phyloP scores from a whole-genome alignment of 1,139 yeast genomes.

The Pneumocystis carinii region DNA sequence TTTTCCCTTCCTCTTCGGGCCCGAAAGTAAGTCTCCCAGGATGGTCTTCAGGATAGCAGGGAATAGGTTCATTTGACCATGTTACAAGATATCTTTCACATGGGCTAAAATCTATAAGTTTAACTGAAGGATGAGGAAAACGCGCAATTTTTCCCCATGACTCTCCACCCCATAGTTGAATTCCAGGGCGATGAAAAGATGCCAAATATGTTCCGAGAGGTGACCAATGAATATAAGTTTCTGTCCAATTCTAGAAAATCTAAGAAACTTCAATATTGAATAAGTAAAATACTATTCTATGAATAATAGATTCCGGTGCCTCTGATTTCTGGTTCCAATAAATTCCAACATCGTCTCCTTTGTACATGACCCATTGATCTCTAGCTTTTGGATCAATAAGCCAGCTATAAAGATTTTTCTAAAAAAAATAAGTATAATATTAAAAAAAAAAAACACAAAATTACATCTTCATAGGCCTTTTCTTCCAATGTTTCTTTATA shows the following conservation, averaged over 20 bases:
- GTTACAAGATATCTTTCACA: constrained; percentile 82
- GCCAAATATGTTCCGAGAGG: constrained; percentile 84
- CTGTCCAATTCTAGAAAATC: constrained; percentile 49
- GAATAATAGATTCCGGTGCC: constrained; percentile 63
- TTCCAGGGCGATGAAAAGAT: constrained; percentile 87
- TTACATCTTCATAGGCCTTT: constrained; percentile 20
- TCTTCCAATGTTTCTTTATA: constrained; percentile 43
- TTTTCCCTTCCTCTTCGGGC: constrained; percentile 82
- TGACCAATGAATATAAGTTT: constrained; percentile 76
- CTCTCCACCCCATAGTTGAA: constrained; percentile 91
- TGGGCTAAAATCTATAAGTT: constrained; percentile 84
- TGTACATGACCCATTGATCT: constrained; percentile 77
- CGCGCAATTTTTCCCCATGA: constrained; percentile 59
- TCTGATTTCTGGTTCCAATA: constrained; percentile 73
- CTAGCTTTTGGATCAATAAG: constrained; percentile 77
- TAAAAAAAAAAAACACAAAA: neutral
- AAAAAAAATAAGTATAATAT: constrained; percentile 19
- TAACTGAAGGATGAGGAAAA: constrained; percentile 78
- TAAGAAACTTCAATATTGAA: neutral
- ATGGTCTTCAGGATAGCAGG: constrained; percentile 49
- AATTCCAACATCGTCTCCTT: constrained; percentile 66
- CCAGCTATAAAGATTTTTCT: constrained; percentile 78
- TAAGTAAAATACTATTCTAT: constrained; percentile 37
- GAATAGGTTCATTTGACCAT: constrained; percentile 72
- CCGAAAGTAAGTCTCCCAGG: constrained; percentile 64